Conservation (phyloP, 768 basidiomycete species). For the Boletus eberwhitei region DNA sequence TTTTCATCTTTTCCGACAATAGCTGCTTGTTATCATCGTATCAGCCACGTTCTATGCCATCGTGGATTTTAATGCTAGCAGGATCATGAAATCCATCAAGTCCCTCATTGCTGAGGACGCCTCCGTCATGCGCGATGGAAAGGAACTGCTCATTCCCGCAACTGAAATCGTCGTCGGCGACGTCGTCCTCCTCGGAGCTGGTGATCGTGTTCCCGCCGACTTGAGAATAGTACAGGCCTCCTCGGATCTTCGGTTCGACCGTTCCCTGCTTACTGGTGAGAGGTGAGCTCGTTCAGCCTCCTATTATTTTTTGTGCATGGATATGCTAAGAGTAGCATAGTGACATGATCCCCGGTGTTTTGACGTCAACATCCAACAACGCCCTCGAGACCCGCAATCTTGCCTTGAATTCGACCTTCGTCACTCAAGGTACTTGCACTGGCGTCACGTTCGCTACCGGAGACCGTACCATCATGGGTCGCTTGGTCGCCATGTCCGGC, state of each 20-base stretch:
- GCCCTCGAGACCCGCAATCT: conserved; percentile 46
- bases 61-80: conserved; percentile 46
- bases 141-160: conserved; percentile 44
- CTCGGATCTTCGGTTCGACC: conserved; percentile 48
- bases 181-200: conserved; percentile 45
- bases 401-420: conserved; percentile 44
- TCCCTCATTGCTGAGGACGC: conserved; percentile 57
- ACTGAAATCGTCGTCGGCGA: conserved; percentile 57
- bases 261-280: conserved; percentile 49
- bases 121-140: conserved; percentile 48
- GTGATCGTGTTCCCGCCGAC: conserved; percentile 60
- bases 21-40: conserved; percentile 40
- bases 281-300: conserved; percentile 22
- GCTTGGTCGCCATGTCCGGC: conserved; percentile 51
- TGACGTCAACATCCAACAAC: conserved; percentile 45
- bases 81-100: conserved; percentile 52
- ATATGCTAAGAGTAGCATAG: conserved; percentile 19
- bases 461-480: conserved; percentile 45
- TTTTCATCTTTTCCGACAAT: conserved; percentile 6
- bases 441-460: conserved; percentile 42
- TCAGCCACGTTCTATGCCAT: conserved; percentile 46
- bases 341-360: conserved; percentile 41
- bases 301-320: not conserved
- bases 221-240: conserved; percentile 49
- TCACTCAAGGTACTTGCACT: conserved; percentile 39